A percentile compares a stretch with the other conserved stretches of the same genome.
Conservation (phyloP, 2,329 filamentous ascomycete species). For the Cordyceps militaris region DNA sequence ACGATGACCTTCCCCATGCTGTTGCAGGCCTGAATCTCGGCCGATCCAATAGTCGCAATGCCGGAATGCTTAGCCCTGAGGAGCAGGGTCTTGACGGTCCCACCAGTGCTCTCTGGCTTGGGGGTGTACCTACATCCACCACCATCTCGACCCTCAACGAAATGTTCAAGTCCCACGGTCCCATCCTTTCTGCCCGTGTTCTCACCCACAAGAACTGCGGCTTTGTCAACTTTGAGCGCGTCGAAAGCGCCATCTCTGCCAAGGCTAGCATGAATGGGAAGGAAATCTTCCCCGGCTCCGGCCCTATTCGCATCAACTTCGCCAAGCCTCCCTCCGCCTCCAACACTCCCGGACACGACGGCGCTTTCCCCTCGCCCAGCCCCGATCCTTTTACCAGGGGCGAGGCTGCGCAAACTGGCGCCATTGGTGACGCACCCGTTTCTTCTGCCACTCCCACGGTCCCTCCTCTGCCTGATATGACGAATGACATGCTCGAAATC, state of each 20-base stretch:
- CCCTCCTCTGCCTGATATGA: conserved; percentile 68
- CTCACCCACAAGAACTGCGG: conserved; percentile 98
- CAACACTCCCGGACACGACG: conserved; percentile 81
- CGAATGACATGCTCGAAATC: conserved; percentile 76
- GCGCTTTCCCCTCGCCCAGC: conserved; percentile 82
- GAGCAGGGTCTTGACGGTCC: conserved; percentile 80
- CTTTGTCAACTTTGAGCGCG: conserved; percentile 92
- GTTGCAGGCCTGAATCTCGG: conserved; percentile 74
- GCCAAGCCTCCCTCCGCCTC: conserved; percentile 90
- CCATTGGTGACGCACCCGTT: conserved; percentile 31
- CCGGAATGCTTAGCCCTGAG: conserved; percentile 63
- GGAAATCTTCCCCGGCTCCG: conserved; percentile 95
- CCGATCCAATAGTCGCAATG: conserved; percentile 56
- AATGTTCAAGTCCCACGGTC: conserved; percentile 90
- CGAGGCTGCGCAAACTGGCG: conserved; percentile 32
- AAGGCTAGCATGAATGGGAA: conserved; percentile 87
- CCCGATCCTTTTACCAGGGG: conserved; percentile 71
- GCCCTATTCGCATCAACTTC: conserved; percentile 91
- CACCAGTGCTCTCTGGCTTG: conserved; percentile 91
- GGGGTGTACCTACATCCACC: conserved; percentile 93
- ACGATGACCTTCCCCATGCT: conserved; percentile 71
- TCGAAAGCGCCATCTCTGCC: conserved; percentile 85
- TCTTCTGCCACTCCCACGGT: conserved; percentile 50
- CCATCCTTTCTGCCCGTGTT: conserved; percentile 85
- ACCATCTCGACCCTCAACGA: conserved; percentile 91